A percentile compares a stretch with the other conserved stretches of the same genome.
Conservation (phyloP, 2,329 filamentous ascomycete species). For the Dothidotthia symphoricarpi region DNA sequence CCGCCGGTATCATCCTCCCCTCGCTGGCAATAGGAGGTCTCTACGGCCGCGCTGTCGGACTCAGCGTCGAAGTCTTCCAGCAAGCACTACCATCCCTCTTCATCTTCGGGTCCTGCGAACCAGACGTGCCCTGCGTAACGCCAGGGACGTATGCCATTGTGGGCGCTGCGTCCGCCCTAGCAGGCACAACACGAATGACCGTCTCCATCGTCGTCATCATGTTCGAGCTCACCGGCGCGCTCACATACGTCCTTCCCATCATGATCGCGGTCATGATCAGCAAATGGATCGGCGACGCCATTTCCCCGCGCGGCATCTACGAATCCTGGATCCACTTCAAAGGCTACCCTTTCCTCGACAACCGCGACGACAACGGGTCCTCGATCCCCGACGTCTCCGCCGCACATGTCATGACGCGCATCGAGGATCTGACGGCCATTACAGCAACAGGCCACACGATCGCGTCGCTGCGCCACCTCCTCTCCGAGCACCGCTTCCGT, state of each 20-base stretch:
- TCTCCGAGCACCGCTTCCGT: conserved; percentile 73
- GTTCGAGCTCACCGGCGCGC: conserved; percentile 94
- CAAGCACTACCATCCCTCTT: conserved; percentile 73
- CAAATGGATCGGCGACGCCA: conserved; percentile 97
- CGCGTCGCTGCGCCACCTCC: conserved; percentile 66
- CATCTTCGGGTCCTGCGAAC: conserved; percentile 76
- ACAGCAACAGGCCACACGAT: conserved; percentile 87
- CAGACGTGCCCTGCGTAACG: conserved; percentile 83
- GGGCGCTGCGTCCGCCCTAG: conserved; percentile 89
- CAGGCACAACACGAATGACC: conserved; percentile 92
- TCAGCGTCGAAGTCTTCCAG: conserved; percentile 87
- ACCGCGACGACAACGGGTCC: conserved; percentile 65
- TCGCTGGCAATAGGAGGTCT: conserved; percentile 95
- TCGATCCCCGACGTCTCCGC: conserved; percentile 79
- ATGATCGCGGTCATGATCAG: conserved; percentile 99
- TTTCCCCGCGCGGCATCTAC: conserved; percentile 91
- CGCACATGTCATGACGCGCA: conserved; percentile 85
- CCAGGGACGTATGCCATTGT: conserved; percentile 96
- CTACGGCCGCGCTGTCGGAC: conserved; percentile 83
- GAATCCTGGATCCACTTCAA: conserved; percentile 97
- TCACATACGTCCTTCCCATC: conserved; percentile 95
- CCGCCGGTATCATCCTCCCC: conserved; percentile 91
- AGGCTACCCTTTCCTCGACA: conserved; percentile 92
- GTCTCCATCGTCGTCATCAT: conserved; percentile 99
- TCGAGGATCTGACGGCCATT: conserved; percentile 86